Conservation (phyloP, 2,329 filamentous ascomycete genomes). For the Sphaerulina populicola region DNA sequence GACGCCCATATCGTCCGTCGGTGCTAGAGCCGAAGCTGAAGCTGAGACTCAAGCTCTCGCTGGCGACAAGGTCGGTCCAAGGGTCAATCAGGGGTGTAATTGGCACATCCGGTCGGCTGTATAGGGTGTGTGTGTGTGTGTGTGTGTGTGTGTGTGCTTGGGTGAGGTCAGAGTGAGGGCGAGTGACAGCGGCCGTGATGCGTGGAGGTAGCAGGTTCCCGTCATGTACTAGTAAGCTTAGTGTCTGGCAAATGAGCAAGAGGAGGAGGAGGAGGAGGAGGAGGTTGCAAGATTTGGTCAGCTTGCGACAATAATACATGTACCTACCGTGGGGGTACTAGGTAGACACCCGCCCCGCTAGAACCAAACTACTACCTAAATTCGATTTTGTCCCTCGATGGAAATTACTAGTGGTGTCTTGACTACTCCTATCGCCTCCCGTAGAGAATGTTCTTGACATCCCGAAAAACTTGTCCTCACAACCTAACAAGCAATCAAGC, state of each 20-base stretch:
- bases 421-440: conserved; percentile 1
- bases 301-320: no score
- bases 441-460: background rate
- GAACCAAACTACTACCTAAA: no score
- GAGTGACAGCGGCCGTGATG: background rate
- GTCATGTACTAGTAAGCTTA: no score
- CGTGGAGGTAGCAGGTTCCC: no score
- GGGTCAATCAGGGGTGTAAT: background rate
- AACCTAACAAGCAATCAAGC: no score
- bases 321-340: background rate
- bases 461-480: background rate
- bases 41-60: background rate
- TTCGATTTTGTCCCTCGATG: no score
- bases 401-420: background rate
- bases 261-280: no score
- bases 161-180: background rate
- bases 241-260: no score
- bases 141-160: background rate
- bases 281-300: no score
- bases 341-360: no score
- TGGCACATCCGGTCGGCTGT: conserved; percentile 2
- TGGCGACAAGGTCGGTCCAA: background rate
- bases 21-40: background rate
- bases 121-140: background rate
- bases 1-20: conserved; percentile 50